Evolutionary conservation across 345 rosid species (phyloP).

Genomic region (Melaleuca alternifolia): DNA sequence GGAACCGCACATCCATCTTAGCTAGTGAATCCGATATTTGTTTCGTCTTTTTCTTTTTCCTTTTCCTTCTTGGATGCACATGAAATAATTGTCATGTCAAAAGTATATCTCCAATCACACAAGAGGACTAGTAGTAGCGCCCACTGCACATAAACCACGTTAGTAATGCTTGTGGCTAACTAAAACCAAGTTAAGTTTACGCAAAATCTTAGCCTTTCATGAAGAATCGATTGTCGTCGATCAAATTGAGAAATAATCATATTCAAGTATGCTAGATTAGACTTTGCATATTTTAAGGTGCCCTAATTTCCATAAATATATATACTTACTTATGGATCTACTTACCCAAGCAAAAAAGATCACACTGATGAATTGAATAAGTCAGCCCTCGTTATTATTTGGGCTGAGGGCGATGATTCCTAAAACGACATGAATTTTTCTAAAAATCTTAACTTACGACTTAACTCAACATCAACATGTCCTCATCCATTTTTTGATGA

Average conservation of each 20-base stretch:
- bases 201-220: background rate
- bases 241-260: background rate
- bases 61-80: too few species aligned
- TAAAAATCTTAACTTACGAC: background rate
- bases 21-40: background rate
- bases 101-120: background rate
- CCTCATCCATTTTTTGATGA: background rate
- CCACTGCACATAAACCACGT: background rate
- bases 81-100: background rate
- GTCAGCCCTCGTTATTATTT: rapidly evolving
- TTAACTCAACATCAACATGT: background rate
- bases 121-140: background rate
- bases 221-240: background rate
- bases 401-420: background rate
- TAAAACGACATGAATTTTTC: background rate
- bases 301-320: background rate
- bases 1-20: background rate
- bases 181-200: background rate
- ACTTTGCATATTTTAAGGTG: background rate
- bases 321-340: rapidly evolving
- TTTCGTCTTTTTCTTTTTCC: background rate
- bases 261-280: background rate
- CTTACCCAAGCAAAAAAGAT: background rate
- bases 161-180: background rate
- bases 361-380: background rate